A percentile compares a stretch with the other conserved stretches of the same genome.
Conservation (phyloP, 495 filamentous ascomycete species). For the Hypoxylon crocopeplum region DNA sequence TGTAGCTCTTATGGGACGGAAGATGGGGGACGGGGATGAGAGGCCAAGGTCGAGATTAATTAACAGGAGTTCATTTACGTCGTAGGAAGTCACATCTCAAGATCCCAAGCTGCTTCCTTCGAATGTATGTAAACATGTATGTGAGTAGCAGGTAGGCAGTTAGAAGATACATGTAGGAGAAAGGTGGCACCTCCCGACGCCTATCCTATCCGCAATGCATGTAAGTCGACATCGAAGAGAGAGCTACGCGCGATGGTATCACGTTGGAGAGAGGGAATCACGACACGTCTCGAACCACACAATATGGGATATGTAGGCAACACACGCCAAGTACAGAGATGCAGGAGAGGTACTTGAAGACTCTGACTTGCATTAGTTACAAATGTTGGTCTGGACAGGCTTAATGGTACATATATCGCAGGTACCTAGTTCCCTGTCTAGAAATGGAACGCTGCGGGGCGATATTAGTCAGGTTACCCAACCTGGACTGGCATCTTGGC, state of each 20-base stretch:
- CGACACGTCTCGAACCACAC: constrained; percentile 27
- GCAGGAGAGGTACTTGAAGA: too few relatives aligned
- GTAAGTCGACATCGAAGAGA: neutral
- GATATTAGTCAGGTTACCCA: too few relatives aligned
- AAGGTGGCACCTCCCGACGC: constrained; percentile 9
- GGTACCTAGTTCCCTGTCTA: too few relatives aligned
- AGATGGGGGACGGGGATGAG: neutral
- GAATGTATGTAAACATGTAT: neutral
- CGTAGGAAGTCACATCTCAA: constrained; percentile 11
- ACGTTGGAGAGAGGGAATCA: constrained; percentile 19
- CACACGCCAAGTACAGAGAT: too few relatives aligned
- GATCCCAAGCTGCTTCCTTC: too few relatives aligned
- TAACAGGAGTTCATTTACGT: neutral
- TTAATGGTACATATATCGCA: too few relatives aligned
- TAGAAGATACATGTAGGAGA: neutral
- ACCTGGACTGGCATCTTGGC: too few relatives aligned
- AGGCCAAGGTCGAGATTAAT: too few relatives aligned
- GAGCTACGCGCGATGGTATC: constrained; percentile 19
- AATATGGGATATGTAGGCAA: neutral
- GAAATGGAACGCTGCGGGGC: too few relatives aligned
- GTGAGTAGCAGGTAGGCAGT: neutral
- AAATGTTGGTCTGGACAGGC: too few relatives aligned
- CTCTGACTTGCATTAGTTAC: too few relatives aligned
- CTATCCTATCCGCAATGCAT: neutral
- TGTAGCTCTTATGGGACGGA: neutral